Base-by-base conservation (phyloP, 2,329 filamentous ascomycete genomes). In the Verticillium klebahnii region DNA sequence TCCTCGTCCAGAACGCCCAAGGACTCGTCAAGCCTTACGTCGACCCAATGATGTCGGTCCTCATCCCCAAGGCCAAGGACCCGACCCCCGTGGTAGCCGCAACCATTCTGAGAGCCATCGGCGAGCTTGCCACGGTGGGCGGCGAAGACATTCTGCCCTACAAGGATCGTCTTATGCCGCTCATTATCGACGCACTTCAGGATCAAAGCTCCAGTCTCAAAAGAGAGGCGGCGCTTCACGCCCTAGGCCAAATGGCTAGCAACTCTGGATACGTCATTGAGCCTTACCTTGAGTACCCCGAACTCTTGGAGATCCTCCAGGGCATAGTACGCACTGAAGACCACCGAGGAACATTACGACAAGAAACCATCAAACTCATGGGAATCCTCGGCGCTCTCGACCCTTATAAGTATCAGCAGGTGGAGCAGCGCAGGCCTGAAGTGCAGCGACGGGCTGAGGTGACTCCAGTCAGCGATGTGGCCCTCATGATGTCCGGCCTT, bases 261-360 rank as follows among this genome's bases (percentile, higher is more conserved):
- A 98, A 97, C 75, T 95, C 93, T 14, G 95, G 96, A 68, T 99
- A 99, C 77, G 96, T 99, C 59, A 98, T 99, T 63, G 88, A 93
- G 61, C 96, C 96, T 0, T 99, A 99, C 70, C 83, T 94, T 57
- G 93, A 99, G 64, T 97, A 98, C 69, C 95, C 96, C 0, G 90
- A 97, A 71, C 85, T 99, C 9, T 87, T 99, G 57, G 93, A 95
- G 64, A 91, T 98, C 32, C 79, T 99, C 12, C 94, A 97, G 72
- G 92, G 90, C 67, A 97, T 99, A 67, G 95, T 98, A 68, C 92
- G 96, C 69, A 92, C 91, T 6, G 96, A 99, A 75, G 83, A 85
- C 2, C 92, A 93, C 65, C 89, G 93, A 60, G 92, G 92, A 0
- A 86, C 90, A 17, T 80, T 99, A 37, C 86, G 95, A 54, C 92